Conservation (phyloP, 129 eudicot species). For the Helichrysum umbraculigerum region DNA sequence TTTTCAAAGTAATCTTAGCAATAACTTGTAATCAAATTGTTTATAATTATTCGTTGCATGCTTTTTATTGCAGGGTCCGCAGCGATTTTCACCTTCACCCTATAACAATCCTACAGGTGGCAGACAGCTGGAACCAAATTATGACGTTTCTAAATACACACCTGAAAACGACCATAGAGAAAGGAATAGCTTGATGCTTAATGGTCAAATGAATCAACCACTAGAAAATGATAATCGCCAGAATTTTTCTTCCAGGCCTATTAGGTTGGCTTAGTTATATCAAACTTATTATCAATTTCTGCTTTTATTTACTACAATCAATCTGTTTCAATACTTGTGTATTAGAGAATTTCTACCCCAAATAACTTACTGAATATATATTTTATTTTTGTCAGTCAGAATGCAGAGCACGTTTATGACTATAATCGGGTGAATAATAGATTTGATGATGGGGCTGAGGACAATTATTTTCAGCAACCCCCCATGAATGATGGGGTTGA, state of each 20-base stretch:
- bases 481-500: constrained; percentile 37
- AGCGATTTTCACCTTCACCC: constrained; percentile 43
- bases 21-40: neutral
- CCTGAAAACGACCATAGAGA: constrained; percentile 40
- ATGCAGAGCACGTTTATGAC: constrained; percentile 15
- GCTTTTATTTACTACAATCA: neutral
- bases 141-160: constrained; percentile 44
- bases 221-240: constrained; percentile 32
- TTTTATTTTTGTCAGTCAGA: constrained; percentile 14
- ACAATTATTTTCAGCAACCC: constrained; percentile 44
- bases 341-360: neutral
- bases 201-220: constrained; percentile 43
- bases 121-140: constrained; percentile 39
- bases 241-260: constrained; percentile 31
- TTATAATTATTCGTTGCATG: neutral
- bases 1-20: neutral
- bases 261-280: constrained; percentile 49
- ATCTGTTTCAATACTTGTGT: neutral
- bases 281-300: neutral
- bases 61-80: constrained; percentile 47
- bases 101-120: constrained; percentile 47
- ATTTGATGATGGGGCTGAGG: constrained; percentile 41
- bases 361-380: neutral
- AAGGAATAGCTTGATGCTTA: constrained; percentile 34
- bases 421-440: constrained; percentile 37